Evolutionary conservation across 2,329 filamentous ascomycete genomes (phyloP), one percentile per base, ranked within the genome.

Genomic region (Moelleriella libera): DNA sequence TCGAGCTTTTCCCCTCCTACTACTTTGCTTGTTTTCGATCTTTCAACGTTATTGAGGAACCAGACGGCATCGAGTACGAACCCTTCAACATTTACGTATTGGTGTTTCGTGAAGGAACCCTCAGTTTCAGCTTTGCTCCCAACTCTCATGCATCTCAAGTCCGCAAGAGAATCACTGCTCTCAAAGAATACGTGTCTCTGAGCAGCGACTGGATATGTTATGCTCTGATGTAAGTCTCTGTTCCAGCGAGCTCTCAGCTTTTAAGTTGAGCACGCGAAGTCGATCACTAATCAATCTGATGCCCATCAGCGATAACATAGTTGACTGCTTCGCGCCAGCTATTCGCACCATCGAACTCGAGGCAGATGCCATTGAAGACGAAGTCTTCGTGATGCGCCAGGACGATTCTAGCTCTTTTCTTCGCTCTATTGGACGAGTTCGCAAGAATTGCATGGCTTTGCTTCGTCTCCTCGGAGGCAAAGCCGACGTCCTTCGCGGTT

Each of bases 191-290:
- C 60, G 85, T 97, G 57, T 83, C 89, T 51, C 75, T 98, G 40
- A 94, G 88, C 61, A 89, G 88, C 55, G 92, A 98, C 66, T 98
- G 94, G 90, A 94, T 97, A 56, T 98, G 92, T 71, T 98, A 98
- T 62, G 92, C 92, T 42, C 75, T 98, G 60, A 97, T 98, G 83
- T 88, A 71, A 74, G 82, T 69, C 10, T 37, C 45, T 28, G 42
- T 37, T 37, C 34, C 12, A 9, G 8, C 12, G 34, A 37, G 8
- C 21, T 21, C 21, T 21, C 21, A 21, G 21, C 21, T 21, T 21
- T 21, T 21, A 21, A 21, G 21, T 21, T 21, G 21, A 21, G 21
- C 21, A 21, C 34, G 12, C 8, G 12, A 37, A 37, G 34, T 12
- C 2, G 34, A 37, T 9, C 34, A 37, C 12, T 37, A 12, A 37